These are phyloP conservation scores for Quercus berberidifolia DNA, from an alignment of 306 rosid genomes.

Conservation along the genomic window DNA sequence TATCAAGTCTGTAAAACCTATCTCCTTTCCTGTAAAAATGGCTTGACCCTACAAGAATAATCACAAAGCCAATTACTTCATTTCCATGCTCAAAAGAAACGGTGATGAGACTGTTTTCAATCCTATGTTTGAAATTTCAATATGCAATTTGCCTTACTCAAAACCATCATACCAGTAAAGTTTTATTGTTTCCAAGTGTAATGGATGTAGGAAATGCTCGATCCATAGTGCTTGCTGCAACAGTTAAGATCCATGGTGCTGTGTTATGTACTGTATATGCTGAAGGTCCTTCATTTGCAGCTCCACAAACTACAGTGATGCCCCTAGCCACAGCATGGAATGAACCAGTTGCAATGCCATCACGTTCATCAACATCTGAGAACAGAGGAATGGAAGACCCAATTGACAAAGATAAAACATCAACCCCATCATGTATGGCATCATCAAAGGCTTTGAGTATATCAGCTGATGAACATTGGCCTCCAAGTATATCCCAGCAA, in stretches of 20 bases:
- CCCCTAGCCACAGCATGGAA: constrained; percentile 52
- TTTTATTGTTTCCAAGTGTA: constrained; percentile 41
- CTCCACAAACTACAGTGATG: constrained; percentile 36
- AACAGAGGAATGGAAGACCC: constrained; percentile 32
- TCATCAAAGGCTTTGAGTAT: constrained; percentile 45
- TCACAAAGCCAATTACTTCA: neutral
- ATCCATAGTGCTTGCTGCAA: constrained; percentile 43
- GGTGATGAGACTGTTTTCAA: neutral
- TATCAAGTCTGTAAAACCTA: constrained; percentile 29
- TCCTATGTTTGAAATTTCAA: neutral
- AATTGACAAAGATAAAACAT: constrained; percentile 40
- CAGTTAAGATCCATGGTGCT: constrained; percentile 50
- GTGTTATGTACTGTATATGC: constrained; percentile 36
- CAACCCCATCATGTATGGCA: constrained; percentile 51
- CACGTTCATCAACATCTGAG: constrained; percentile 31
- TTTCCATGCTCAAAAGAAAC: neutral
- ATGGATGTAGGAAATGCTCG: constrained; percentile 44
- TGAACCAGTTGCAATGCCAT: constrained; percentile 35
- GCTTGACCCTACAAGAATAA: constrained; percentile 32
- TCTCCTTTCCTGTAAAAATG: constrained; percentile 30
- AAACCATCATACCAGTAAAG: constrained; percentile 23
- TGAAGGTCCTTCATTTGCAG: constrained; percentile 43
- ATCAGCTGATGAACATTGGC: constrained; percentile 38
- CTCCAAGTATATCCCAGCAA: constrained; percentile 39
- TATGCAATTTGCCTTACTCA: neutral